Percentiles rank a stretch among this genome's conserved stretches.
Conservation (phyloP, 2,329 filamentous ascomycete species). For the Teratosphaeria gauchensis region DNA sequence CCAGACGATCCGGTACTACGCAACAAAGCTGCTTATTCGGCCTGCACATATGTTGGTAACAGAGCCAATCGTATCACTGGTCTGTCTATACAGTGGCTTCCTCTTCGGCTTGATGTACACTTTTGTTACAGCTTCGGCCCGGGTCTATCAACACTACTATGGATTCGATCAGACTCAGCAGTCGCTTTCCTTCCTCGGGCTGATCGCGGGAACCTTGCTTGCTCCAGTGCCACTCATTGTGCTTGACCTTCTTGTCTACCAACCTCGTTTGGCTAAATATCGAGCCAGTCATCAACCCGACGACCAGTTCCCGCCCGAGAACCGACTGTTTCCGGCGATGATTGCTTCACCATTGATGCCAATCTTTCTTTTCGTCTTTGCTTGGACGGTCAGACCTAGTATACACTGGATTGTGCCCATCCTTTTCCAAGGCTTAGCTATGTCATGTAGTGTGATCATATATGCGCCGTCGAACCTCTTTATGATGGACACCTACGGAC, state of each 20-base stretch:
- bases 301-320: constrained; percentile 19
- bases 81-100: constrained; percentile 34
- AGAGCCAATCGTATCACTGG: constrained; percentile 33
- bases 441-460: constrained; percentile 14
- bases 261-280: constrained; percentile 14
- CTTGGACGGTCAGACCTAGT: constrained; percentile 21
- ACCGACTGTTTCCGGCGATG: constrained; percentile 25
- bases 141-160: constrained; percentile 23
- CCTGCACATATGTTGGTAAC: constrained; percentile 30
- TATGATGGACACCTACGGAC: constrained; percentile 33
- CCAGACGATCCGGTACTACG: constrained; percentile 12
- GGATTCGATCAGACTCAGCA: constrained; percentile 19
- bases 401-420: constrained; percentile 33
- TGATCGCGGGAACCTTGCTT: constrained; percentile 15
- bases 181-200: constrained; percentile 26
- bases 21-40: constrained; percentile 16
- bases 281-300: constrained; percentile 1
- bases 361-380: constrained; percentile 26
- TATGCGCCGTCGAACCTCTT: constrained; percentile 30
- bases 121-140: constrained; percentile 31
- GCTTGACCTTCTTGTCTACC: constrained; percentile 19
- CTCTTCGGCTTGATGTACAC: constrained; percentile 33
- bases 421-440: constrained; percentile 17
- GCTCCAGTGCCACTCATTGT: constrained; percentile 17
- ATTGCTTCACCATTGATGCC: constrained; percentile 22